These are phyloP conservation scores for Tilletia indica DNA, from an alignment of 1,284 basidiomycete species.

Conservation along the genomic window DNA sequence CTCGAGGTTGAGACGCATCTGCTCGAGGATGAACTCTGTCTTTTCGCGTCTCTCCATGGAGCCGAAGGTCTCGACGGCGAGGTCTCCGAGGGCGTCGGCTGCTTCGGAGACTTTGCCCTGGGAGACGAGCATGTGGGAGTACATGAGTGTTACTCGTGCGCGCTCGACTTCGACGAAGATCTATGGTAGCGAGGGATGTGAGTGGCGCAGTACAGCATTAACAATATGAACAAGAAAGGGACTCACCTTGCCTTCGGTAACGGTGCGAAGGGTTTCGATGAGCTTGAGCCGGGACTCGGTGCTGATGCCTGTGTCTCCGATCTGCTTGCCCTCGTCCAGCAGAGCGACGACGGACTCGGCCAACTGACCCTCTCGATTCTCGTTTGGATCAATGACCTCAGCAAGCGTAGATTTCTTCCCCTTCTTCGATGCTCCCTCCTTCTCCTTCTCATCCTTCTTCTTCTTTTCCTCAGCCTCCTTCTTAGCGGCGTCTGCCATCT, in stretches of 20 bases:
- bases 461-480: conserved; percentile 66
- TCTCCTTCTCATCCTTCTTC: conserved; percentile 69
- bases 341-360: conserved; percentile 41
- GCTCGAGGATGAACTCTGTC: conserved; percentile 96
- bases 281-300: conserved; percentile 38
- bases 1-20: conserved; percentile 88
- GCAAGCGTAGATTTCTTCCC: conserved; percentile 29
- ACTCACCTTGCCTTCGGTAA: conserved; percentile 85
- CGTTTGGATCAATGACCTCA: conserved; percentile 32
- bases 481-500: conserved; percentile 65
- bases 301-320: conserved; percentile 41
- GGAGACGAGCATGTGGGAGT: conserved; percentile 44
- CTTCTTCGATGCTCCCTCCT: conserved; percentile 26
- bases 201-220: no score
- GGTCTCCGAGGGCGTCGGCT: conserved; percentile 68
- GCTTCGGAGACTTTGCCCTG: conserved; percentile 47
- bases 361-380: conserved; percentile 42
- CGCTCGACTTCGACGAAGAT: conserved; percentile 96
- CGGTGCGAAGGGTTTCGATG: conserved; percentile 75
- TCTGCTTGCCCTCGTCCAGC: conserved; percentile 39
- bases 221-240: no score
- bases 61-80: conserved; percentile 98
- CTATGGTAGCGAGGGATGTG: conserved; percentile 46
- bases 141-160: conserved; percentile 68
- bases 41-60: conserved; percentile 98